Conservation (phyloP, 2,329 filamentous ascomycete species). For the Verticillium tricorpus region DNA sequence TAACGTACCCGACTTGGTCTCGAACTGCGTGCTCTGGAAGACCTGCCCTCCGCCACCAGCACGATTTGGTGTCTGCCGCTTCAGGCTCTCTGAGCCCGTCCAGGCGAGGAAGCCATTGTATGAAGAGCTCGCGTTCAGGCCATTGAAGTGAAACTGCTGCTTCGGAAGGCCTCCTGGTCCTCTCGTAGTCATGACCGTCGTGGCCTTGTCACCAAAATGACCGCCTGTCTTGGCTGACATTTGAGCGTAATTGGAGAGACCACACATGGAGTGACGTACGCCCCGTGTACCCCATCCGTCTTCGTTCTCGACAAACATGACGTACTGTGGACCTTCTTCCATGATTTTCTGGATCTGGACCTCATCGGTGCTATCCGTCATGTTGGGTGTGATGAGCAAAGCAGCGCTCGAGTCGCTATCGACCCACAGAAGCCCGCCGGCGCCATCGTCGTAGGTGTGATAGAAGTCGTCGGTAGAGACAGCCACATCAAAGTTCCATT, state of each 20-base stretch:
- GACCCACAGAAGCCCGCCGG: slow-evolving; percentile 59
- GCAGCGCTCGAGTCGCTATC: slow-evolving; percentile 80
- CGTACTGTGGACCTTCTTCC: slow-evolving; percentile 56
- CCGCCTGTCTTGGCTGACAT: slow-evolving; percentile 55
- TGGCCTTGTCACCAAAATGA: slow-evolving; percentile 40
- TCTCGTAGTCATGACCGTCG: slow-evolving; percentile 63
- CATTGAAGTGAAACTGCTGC: slow-evolving; percentile 81
- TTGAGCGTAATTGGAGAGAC: slow-evolving; percentile 62
- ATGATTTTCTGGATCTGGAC: slow-evolving; percentile 51
- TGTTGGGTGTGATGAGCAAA: slow-evolving; percentile 71
- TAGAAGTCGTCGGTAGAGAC: slow-evolving; percentile 77
- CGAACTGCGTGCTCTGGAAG: slow-evolving; percentile 67
- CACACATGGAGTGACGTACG: slow-evolving; percentile 77
- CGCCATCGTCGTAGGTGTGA: slow-evolving; percentile 51
- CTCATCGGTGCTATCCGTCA: slow-evolving; percentile 53
- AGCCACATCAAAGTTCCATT: slow-evolving; percentile 77
- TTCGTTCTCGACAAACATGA: slow-evolving; percentile 68
- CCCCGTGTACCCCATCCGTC: slow-evolving; percentile 60
- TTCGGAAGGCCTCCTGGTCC: slow-evolving; percentile 66
- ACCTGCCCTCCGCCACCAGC: slow-evolving; percentile 71
- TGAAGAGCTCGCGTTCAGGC: slow-evolving; percentile 64
- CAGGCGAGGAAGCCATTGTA: slow-evolving; percentile 74
- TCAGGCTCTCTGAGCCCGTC: slow-evolving; percentile 43
- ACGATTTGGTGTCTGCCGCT: slow-evolving; percentile 22
- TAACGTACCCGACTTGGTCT: slow-evolving; percentile 67